Percentiles rank a stretch among this genome's conserved stretches.
Evolutionary conservation across 225 moss, liverwort and hornwort species (phyloP).

Genomic region (Anthoceros angustus): DNA sequence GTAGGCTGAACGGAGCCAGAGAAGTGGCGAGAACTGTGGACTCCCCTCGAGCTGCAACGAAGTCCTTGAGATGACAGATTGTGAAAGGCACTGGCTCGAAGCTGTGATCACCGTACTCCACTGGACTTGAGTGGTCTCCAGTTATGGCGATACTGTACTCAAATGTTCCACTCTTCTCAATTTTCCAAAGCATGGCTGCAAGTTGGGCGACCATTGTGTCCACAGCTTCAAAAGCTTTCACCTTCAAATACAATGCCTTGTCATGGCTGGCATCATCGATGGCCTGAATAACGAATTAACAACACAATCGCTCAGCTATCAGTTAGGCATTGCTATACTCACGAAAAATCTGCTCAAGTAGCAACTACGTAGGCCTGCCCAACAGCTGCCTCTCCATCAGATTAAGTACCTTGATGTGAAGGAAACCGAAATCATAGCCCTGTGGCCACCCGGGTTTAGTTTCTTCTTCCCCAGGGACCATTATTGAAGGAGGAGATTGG

Average conservation of each 20-base stretch:
- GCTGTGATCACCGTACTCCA: slow-evolving; percentile 97
- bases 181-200: slow-evolving; percentile 73
- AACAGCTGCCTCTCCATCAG: background rate
- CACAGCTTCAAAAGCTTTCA: slow-evolving; percentile 77
- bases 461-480: slow-evolving; percentile 71
- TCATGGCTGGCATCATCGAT: slow-evolving; percentile 98
- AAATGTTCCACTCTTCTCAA: slow-evolving; percentile 34
- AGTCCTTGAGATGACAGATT: slow-evolving; percentile 66
- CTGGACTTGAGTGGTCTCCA: slow-evolving; percentile 91
- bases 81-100: slow-evolving; percentile 97
- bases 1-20: slow-evolving; percentile 51
- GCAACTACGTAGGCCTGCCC: background rate
- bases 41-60: slow-evolving; percentile 61
- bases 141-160: slow-evolving; percentile 59
- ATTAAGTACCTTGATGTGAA: slow-evolving; percentile 68
- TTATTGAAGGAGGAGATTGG: slow-evolving; percentile 49
- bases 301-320: background rate
- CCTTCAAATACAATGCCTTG: slow-evolving; percentile 81
- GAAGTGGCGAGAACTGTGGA: slow-evolving; percentile 37
- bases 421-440: slow-evolving; percentile 91
- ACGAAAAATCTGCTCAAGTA: background rate
- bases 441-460: slow-evolving; percentile 43
- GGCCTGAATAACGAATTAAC: slow-evolving; percentile 29
- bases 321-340: background rate
- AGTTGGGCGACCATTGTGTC: slow-evolving; percentile 86